phyloP scores from a whole-genome alignment of 2,329 filamentous ascomycete genomes.

The Colletotrichum euphorbiae region DNA sequence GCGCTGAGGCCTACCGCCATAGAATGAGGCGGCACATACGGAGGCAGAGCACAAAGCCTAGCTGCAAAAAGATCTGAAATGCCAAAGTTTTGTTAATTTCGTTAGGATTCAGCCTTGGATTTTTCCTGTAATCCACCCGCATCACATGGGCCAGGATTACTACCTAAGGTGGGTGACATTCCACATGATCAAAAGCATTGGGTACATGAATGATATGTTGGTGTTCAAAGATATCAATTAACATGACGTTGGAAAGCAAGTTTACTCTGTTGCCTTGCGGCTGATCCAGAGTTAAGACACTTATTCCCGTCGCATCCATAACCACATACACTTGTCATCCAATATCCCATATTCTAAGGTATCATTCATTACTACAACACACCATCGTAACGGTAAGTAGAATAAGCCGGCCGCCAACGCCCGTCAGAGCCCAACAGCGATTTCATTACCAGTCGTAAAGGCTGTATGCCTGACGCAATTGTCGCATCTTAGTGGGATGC shows the following conservation, averaged over 20 bases:
- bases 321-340: conserved; percentile 28
- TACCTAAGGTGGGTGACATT: no score
- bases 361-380: conserved; percentile 34
- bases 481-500: background rate
- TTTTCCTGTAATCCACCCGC: no score
- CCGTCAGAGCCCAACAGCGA: conserved; percentile 4
- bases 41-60: conserved; percentile 13
- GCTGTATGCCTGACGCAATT: background rate
- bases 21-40: conserved; percentile 17
- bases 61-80: conserved; percentile 8
- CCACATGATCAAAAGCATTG: no score
- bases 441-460: conserved; percentile 1
- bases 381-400: conserved; percentile 33
- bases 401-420: conserved; percentile 32
- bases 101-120: no score
- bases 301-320: conserved; percentile 25
- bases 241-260: conserved; percentile 7
- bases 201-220: no score
- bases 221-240: conserved; percentile 15
- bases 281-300: conserved; percentile 1
- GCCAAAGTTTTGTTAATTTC: background rate
- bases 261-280: conserved; percentile 1
- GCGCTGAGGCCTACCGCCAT: conserved; percentile 29
- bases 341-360: conserved; percentile 27
- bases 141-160: no score